A percentile compares a stretch with the other conserved stretches of the same genome.
phyloP scores from a whole-genome alignment of 805 yeast species.

The Lachancea thermotolerans region DNA sequence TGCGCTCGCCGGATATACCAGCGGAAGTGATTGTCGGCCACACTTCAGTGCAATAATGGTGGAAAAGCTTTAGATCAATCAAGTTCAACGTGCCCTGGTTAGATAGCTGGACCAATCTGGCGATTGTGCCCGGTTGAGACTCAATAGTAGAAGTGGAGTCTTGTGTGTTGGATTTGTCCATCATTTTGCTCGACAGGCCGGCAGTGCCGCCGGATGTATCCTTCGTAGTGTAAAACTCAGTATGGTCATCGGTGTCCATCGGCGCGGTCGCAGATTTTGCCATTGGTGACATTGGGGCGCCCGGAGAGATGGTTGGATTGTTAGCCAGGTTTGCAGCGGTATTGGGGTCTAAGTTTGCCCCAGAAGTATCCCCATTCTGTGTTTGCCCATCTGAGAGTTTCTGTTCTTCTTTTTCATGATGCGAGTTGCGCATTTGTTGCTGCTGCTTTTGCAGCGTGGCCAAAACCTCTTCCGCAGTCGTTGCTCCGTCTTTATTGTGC shows the following conservation, averaged over 20 bases:
- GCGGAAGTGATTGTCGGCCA: constrained; percentile 86
- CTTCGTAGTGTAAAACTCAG: constrained; percentile 11
- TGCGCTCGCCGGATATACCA: constrained; percentile 71
- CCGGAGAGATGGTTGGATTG: constrained; percentile 24
- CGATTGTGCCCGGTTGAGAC: constrained; percentile 12
- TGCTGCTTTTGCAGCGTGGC: constrained; percentile 25
- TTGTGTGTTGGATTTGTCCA: constrained; percentile 14
- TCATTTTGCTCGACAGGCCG: constrained; percentile 10
- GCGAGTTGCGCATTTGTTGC: constrained; percentile 1
- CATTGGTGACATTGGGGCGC: constrained; percentile 22
- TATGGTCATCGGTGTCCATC: not conserved
- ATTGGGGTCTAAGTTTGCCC: constrained; percentile 8
- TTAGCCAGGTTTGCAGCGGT: constrained; percentile 21
- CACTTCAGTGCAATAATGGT: constrained; percentile 79
- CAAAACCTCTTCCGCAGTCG: constrained; percentile 26
- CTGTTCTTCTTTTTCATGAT: not conserved
- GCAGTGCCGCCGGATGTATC: constrained; percentile 11
- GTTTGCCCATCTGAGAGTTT: not conserved
- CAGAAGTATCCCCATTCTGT: not conserved
- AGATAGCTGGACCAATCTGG: constrained; percentile 21
- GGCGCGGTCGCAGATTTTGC: constrained; percentile 8
- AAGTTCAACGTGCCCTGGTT: constrained; percentile 44
- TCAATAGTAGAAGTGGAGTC: constrained; percentile 14
- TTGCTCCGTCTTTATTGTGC: constrained; percentile 20
- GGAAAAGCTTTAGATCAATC: constrained; percentile 74